Evolutionary conservation across 148 eudicot species (phyloP), one percentile per base, ranked within the genome.

Genomic region (Chenopodium berlandieri): DNA sequence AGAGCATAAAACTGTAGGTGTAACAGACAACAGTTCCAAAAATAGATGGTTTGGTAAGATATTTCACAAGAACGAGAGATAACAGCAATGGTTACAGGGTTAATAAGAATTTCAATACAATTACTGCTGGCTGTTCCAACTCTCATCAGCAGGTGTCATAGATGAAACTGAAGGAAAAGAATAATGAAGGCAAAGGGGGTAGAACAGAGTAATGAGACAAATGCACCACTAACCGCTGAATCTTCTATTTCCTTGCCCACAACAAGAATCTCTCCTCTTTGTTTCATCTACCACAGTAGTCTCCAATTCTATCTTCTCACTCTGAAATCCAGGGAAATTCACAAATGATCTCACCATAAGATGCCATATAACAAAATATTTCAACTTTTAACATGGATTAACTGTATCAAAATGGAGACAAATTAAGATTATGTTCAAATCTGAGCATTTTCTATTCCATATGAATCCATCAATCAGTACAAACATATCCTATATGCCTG

Each of bases 271-370:
- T 73, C 97, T 90, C 85, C 91, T 94, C 89, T 95, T 95, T 47
- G 98, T 93, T 82, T 95, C 98, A 91, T 95, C 98, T 58, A 95
- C 95, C 23, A 95, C 97, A 70, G 98, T 93, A 66, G 97, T 90
- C 86, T 95, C 98, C 88, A 95, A 84, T 89, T 95, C 97, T 81
- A 95, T 95, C 84, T 95, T 95, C 90, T 93, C 98, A 22, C 92
- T 85, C 98, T 95, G 89, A 80, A 86, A 81, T 76, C 9, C 75
- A 52, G n/a, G 46, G 20, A 80, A 40, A 19, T n/a, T 73, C 72
- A 52, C 46, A 54, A 40, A 19, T 62, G 11, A 71, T 48, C 70
- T 69, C 52, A 76, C 62, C 50, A 75, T 30, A 62, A 31, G 27
- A 62, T 62, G 37, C 20, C 50, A 69, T 25, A 34, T 79, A 23